Evolutionary conservation across 306 rosid species (phyloP).

Genomic region (Quercus ilex): DNA sequence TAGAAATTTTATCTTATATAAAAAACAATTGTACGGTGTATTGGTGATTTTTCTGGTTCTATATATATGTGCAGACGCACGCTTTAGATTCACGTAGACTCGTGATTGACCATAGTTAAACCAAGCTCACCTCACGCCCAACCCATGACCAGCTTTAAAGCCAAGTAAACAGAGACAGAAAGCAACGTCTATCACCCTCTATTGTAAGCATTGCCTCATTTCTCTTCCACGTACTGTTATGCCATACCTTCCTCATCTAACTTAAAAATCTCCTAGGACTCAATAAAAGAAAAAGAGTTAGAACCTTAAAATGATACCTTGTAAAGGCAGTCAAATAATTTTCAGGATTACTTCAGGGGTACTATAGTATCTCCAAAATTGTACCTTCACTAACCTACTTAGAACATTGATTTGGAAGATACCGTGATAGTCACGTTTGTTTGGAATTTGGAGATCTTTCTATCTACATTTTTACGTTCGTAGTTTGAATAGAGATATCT

Average conservation of each 20-base stretch:
- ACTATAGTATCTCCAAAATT: too few species aligned
- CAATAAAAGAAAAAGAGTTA: too few species aligned
- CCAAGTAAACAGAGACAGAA: constrained; percentile 36
- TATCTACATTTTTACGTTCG: not conserved
- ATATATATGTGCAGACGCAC: not conserved
- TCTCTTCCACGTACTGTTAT: constrained; percentile 11
- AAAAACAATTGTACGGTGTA: not conserved
- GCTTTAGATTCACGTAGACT: not conserved
- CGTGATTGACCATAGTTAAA: not conserved
- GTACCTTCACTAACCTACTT: not conserved
- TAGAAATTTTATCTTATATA: too few species aligned
- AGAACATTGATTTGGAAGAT: not conserved
- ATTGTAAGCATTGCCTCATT: constrained; percentile 4
- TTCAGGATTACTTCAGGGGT: too few species aligned
- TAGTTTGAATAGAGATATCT: not conserved
- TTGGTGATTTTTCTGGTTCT: not conserved
- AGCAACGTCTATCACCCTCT: constrained; percentile 28
- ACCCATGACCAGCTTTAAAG: constrained; percentile 54
- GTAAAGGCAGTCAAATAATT: too few species aligned
- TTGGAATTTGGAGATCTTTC: too few species aligned
- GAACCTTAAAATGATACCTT: not conserved
- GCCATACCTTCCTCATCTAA: not conserved
- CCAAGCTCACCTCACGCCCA: constrained; percentile 18
- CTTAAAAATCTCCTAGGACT: too few species aligned
- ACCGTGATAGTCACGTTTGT: too few species aligned